Evolutionary conservation across 164 flowering plant genomes (phyloP), one percentile per base, ranked within the genome.

Genomic region (Nymphaea thermarum): DNA sequence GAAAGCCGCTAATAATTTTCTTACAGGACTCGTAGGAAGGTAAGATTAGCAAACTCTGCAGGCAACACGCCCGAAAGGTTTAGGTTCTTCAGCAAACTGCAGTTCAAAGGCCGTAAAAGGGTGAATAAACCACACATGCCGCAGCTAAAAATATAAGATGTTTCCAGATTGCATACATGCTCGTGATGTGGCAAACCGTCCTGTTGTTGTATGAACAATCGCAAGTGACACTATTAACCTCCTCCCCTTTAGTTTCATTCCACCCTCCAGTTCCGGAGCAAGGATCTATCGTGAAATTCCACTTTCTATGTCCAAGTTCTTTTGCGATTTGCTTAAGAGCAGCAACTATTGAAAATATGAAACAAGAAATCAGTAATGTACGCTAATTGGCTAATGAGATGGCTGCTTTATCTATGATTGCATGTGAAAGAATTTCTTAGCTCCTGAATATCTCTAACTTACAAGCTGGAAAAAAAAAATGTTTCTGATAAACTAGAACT

Each of bases 1-100:
- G 55, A 47, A 47, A 6, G 67, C 15, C n/a, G 4, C 7, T 7
- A 47, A 47, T 14, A 47, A 47, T 57, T 43, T 41, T 76, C 96
- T 86, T 78, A 93, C 98, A 93, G 17, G 70, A 75, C 80, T 65
- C 18, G 59, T 66, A 93, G 82, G 64, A 63, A 53, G 59, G 81
- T 72, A 63, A 90, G 89, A 66, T 82, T 76, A 16, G 74, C 83
- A 63, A 93, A 84, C 68, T 90, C 96, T 12, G 43, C 74, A 4
- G 96, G 92, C 42, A 90, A 14, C 18, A 41, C 63, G 71, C 96
- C 96, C 43, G 81, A 71, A 64, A 90, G 71, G 74, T 82, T 84
- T 8, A 82, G 73, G 64, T 80, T 77, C 78, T 83, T 87, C 67
- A 90, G 75, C 76, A 43, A 64, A 51, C 98, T 93, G 86, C 55